Evolutionary conservation across 257 asterid genomes (phyloP).

Genomic region (Pogostemon cablin): DNA sequence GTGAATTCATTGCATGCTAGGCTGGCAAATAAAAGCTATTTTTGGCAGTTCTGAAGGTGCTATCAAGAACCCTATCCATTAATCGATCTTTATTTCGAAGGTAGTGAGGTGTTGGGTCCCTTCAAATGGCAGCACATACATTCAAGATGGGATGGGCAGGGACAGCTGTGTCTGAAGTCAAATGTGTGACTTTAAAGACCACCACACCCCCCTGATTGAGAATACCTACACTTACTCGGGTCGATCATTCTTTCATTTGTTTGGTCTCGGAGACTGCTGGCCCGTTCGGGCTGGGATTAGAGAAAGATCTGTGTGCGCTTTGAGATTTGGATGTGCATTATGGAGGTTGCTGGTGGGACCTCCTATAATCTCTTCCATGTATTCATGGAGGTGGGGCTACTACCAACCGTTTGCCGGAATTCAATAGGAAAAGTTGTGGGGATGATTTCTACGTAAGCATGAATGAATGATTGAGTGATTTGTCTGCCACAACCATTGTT

Average conservation of each 20-base stretch:
- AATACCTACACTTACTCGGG: conserved; percentile 27
- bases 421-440: conserved; percentile 40
- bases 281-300: conserved; percentile 18
- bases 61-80: conserved; percentile 40
- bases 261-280: conserved; percentile 19
- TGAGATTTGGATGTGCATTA: conserved; percentile 41
- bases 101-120: conserved; percentile 25
- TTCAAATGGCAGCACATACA: conserved; percentile 23
- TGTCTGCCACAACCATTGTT: conserved; percentile 56
- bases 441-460: neutral
- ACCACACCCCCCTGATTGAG: conserved; percentile 8
- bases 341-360: conserved; percentile 47
- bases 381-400: conserved; percentile 36
- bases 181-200: conserved; percentile 11
- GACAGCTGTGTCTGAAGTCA: conserved; percentile 37
- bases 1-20: conserved; percentile 39
- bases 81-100: conserved; percentile 24
- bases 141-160: conserved; percentile 24
- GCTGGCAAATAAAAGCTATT: conserved; percentile 43
- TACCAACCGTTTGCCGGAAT: conserved; percentile 43
- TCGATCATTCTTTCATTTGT: conserved; percentile 35
- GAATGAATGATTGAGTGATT: conserved; percentile 35
- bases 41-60: conserved; percentile 37
- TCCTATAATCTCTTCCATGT: conserved; percentile 35
- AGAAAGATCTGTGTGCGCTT: conserved; percentile 28